phyloP scores from a whole-genome alignment of 2,329 filamentous ascomycete genomes.

The Nemania serpens region DNA sequence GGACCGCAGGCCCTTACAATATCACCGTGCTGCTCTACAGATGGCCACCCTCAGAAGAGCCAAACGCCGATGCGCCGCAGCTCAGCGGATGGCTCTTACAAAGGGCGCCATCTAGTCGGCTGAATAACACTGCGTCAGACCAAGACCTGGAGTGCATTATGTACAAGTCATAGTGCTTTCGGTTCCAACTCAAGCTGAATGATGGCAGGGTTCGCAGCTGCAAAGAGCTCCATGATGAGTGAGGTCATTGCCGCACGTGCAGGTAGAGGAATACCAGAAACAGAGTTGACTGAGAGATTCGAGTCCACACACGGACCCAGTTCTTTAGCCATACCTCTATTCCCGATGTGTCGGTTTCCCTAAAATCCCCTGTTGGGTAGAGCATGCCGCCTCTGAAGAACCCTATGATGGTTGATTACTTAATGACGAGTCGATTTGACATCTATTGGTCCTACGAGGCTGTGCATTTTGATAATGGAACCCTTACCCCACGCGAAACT shows the following conservation, averaged over 20 bases:
- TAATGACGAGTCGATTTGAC: conserved; percentile 32
- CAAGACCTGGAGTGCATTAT: conserved; percentile 17
- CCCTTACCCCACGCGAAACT: conserved; percentile 19
- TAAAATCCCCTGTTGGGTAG: conserved; percentile 22
- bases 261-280: conserved; percentile 21
- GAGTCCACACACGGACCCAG: conserved; percentile 1
- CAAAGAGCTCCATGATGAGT: not conserved
- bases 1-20: conserved; percentile 46
- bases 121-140: conserved; percentile 32
- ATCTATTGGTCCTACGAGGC: conserved; percentile 25
- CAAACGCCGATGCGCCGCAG: conserved; percentile 26
- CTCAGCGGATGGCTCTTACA: conserved; percentile 25
- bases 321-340: conserved; percentile 7
- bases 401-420: conserved; percentile 26
- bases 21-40: conserved; percentile 33
- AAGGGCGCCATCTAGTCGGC: conserved; percentile 29
- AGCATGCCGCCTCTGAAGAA: conserved; percentile 19
- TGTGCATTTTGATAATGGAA: not conserved
- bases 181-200: not conserved
- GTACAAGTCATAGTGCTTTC: conserved; percentile 1
- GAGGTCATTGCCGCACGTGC: conserved; percentile 12
- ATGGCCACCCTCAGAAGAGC: conserved; percentile 24
- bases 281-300: conserved; percentile 16
- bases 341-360: conserved; percentile 17
- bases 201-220: conserved; percentile 10